These are phyloP conservation scores for Epichloe coenophiala DNA, from an alignment of 2,329 filamentous ascomycete genomes.

Conservation along the genomic window DNA sequence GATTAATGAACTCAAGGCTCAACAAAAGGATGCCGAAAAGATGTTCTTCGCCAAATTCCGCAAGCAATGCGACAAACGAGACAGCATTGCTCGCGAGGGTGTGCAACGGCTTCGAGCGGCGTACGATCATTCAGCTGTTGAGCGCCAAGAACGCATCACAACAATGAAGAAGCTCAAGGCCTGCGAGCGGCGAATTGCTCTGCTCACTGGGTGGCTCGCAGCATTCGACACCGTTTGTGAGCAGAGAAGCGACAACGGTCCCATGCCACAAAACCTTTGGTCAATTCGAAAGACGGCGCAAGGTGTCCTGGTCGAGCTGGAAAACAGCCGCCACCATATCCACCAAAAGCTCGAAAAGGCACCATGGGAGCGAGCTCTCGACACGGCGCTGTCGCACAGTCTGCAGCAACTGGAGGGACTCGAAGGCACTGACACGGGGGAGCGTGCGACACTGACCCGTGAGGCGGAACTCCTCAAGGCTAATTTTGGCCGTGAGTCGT, in stretches of 20 bases:
- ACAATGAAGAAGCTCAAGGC: slow-evolving; percentile 73
- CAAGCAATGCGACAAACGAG: slow-evolving; percentile 79
- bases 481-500: slow-evolving; percentile 67
- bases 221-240: slow-evolving; percentile 80
- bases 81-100: slow-evolving; percentile 62
- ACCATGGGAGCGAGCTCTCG: slow-evolving; percentile 78
- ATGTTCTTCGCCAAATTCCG: slow-evolving; percentile 77
- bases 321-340: slow-evolving; percentile 79
- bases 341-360: slow-evolving; percentile 69
- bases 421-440: slow-evolving; percentile 35
- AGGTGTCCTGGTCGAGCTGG: slow-evolving; percentile 78
- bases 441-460: slow-evolving; percentile 58
- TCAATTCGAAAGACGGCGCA: slow-evolving; percentile 79
- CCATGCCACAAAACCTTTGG: slow-evolving; percentile 53
- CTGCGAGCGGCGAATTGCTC: slow-evolving; percentile 70
- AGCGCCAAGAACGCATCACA: slow-evolving; percentile 65
- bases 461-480: slow-evolving; percentile 80
- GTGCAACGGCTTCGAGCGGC: slow-evolving; percentile 66
- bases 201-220: slow-evolving; percentile 85
- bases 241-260: slow-evolving; percentile 34
- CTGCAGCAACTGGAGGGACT: slow-evolving; percentile 60
- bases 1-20: slow-evolving; percentile 88
- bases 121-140: slow-evolving; percentile 65
- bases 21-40: slow-evolving; percentile 79
- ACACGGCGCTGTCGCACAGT: slow-evolving; percentile 77